Evolutionary conservation across 306 rosid species (phyloP), one percentile per base, ranked within the genome.

Genomic region (Astragalus membranaceus): DNA sequence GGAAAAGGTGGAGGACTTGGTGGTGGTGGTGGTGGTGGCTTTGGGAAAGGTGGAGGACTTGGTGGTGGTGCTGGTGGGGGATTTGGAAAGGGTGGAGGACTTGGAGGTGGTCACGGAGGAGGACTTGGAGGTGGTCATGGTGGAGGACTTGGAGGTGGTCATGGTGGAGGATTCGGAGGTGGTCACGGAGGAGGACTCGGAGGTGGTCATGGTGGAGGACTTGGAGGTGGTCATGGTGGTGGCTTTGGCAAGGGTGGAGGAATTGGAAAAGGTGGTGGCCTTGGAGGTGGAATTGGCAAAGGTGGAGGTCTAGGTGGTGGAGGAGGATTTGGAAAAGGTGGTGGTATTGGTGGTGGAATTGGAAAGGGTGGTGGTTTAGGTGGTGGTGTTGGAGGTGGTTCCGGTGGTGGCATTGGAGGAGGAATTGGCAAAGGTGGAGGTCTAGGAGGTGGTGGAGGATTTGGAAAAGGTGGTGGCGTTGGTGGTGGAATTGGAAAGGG

Each of bases 361-460:
- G 74, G 82, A 0, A 44, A 15, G 6, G 78, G 83, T 3, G 80
- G 80, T 0, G 83, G 80, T 0, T 0, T 65, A 4, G 80, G 72
- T 1, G 67, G 65, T 10, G 79, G 88, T 0, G 64, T 23, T 3
- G 64, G 64, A 1, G 33, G 13, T 33, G 64, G 64, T n/a, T 32
- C 33, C 1, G 85, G 85, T 52, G 85, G 85, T 0, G 91, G 90
- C 0, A 7, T 8, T 1, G 86, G 85, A 0, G 84, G 86, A 1
- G 90, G 82, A 0, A 1, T 10, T 0, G 84, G 89, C 0, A 69
- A 60, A 1, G 86, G 85, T 3, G 82, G 76, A 2, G 85, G 83
- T 1, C 32, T 47, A 1, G 87, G 87, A 5, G 62, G 69, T 1
- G 87, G 89, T 1, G 20, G 42, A 6, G 63, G 42, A 1, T 75